Conservation (phyloP, 2,329 filamentous ascomycete species). For the Fusarium phyllophilum region DNA sequence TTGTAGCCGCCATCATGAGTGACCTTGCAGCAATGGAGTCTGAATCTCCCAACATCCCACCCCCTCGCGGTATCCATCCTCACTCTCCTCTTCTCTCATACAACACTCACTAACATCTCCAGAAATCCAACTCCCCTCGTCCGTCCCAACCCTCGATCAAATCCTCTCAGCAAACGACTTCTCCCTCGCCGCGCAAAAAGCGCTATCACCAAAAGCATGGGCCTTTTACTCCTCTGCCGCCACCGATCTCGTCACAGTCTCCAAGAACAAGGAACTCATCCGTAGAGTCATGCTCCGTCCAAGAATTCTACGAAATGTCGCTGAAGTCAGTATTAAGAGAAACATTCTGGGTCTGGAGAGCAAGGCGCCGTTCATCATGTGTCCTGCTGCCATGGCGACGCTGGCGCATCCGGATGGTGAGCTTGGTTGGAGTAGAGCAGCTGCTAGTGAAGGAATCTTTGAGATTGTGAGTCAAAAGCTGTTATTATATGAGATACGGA, state of each 20-base stretch:
- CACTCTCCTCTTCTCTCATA: not conserved
- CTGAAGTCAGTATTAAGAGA: conserved; percentile 59
- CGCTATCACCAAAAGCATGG: conserved; percentile 71
- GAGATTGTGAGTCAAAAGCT: conserved; percentile 27
- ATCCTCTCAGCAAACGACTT: conserved; percentile 63
- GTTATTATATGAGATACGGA: too few relatives aligned
- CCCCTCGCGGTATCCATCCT: conserved; percentile 32
- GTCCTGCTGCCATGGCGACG: conserved; percentile 71
- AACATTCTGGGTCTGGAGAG: conserved; percentile 63
- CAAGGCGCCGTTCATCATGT: conserved; percentile 69
- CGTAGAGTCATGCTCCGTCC: conserved; percentile 68
- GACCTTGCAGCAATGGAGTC: conserved; percentile 45
- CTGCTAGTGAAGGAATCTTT: conserved; percentile 42
- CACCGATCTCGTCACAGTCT: conserved; percentile 68
- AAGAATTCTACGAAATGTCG: conserved; percentile 66
- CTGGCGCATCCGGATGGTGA: conserved; percentile 74
- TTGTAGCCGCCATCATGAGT: conserved; percentile 29
- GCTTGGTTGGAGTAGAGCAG: conserved; percentile 45
- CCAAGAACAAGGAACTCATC: conserved; percentile 65
- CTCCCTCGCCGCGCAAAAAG: conserved; percentile 63
- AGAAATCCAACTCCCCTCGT: conserved; percentile 28
- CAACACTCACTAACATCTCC: not conserved
- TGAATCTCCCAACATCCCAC: conserved; percentile 40
- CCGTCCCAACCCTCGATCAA: conserved; percentile 32
- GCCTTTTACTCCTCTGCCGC: conserved; percentile 75